Base-by-base conservation (phyloP, 1,284 basidiomycete species). In the Vanrija humicola region DNA sequence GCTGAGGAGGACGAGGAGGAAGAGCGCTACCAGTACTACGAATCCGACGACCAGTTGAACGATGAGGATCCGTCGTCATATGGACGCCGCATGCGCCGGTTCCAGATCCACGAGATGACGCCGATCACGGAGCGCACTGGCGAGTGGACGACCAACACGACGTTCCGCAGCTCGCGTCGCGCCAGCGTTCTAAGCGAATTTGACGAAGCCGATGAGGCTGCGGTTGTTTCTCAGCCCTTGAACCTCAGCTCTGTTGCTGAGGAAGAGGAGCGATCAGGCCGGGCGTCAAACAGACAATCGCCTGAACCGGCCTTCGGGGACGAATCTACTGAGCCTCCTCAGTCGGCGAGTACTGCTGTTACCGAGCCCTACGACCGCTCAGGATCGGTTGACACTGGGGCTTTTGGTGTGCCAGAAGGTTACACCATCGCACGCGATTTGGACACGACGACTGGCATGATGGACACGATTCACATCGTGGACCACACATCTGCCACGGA, bases 91-190 rank as follows among this genome's bases (percentile, higher is more conserved):
- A 64, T 88, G 87, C 23, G 80, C 80, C 55, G 65, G 44, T 63
- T 88, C 47, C 47, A 61, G 21, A 57, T 90, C 76, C 52, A 40
- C 40, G 38, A 86, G 89, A 90, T 97, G 89, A 96, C 93, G 10
- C 93, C 93, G 1, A 95, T 97, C 68, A 90, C 89, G 5, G 94
- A 97, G 75, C 82, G 92, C 40, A 96, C 93, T 6, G 84, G 84
- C 66, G 94, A 97, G 72, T 92, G 83, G 69, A 89, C 88, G 4
- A 80, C 79, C 42, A 85, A 82, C 62, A 85, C 49, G 45, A 50
- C 43, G 28, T 46, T 28, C 42, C 54, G 21, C 8, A 50, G 50
- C 12, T 52, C 51, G 3, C 47, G 51, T 5, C 50, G 46, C 23
- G 26, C 28, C 21, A 40, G 46, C 8, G 45, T 38, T 14, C 25